Percentiles rank a stretch among this genome's conserved stretches.
Evolutionary conservation across 306 rosid genomes (phyloP).

Genomic region (Trifolium dubium): DNA sequence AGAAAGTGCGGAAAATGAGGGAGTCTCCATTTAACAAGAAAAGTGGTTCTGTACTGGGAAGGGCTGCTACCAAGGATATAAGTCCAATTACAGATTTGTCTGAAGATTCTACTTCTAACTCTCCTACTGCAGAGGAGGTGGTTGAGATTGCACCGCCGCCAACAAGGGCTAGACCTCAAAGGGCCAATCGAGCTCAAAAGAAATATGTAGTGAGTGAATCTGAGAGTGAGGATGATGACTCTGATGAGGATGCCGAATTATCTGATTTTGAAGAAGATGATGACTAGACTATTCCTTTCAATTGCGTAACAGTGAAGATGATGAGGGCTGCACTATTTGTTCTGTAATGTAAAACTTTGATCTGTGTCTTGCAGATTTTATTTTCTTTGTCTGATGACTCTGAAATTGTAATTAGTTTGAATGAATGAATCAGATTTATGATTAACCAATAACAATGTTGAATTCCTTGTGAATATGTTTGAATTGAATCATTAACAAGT

Average conservation of each 20-base stretch:
- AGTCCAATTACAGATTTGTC: conserved; percentile 45
- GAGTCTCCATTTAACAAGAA: conserved; percentile 88
- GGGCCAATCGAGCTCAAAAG: conserved; percentile 55
- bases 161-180: conserved; percentile 66
- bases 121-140: conserved; percentile 45
- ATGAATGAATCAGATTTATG: neutral
- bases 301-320: neutral
- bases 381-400: neutral
- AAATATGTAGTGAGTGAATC: conserved; percentile 72
- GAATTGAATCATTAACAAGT: neutral
- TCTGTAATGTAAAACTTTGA: conserved; percentile 16
- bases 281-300: conserved; percentile 27
- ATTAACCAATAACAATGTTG: neutral
- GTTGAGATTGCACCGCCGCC: conserved; percentile 50
- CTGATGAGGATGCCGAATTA: conserved; percentile 28
- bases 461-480: neutral
- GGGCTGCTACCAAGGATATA: conserved; percentile 43
- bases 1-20: conserved; percentile 92
- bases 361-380: conserved; percentile 36
- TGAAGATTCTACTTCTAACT: conserved; percentile 46
- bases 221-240: conserved; percentile 55
- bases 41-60: conserved; percentile 69
- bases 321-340: neutral
- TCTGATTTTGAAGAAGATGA: conserved; percentile 60
- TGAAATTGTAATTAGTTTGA: neutral